Percentiles rank a stretch among this genome's conserved stretches.
These are phyloP conservation scores for Cryptococcus floricola DNA, from an alignment of 1,284 basidiomycete species.

Conservation along the genomic window DNA sequence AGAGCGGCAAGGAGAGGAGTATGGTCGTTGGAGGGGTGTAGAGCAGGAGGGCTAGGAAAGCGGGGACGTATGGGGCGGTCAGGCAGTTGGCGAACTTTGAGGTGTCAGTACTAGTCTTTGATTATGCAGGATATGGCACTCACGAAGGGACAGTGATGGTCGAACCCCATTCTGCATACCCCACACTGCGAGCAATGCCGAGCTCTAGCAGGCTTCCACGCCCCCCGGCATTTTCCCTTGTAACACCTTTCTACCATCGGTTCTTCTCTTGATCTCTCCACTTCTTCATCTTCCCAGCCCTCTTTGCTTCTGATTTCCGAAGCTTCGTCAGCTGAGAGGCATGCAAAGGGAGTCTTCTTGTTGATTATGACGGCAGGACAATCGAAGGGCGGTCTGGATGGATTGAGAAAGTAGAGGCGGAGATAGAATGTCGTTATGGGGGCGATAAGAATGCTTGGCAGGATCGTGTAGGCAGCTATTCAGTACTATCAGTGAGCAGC, in stretches of 20 bases:
- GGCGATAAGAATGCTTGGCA: slow-evolving; percentile 17
- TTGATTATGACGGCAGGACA: slow-evolving; percentile 16
- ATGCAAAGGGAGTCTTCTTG: slow-evolving; percentile 27
- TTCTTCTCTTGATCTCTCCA: background rate
- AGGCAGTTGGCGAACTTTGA: slow-evolving; percentile 45
- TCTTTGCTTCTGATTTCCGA: slow-evolving; percentile 10
- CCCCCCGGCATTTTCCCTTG: slow-evolving; percentile 24
- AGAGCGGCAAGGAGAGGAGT: slow-evolving; percentile 25
- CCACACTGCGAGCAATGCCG: slow-evolving; percentile 44
- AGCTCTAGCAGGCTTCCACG: slow-evolving; percentile 43
- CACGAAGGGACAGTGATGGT: slow-evolving; percentile 46
- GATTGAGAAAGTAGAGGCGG: slow-evolving; percentile 41
- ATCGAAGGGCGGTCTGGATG: slow-evolving; percentile 19
- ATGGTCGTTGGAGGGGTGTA: slow-evolving; percentile 23
- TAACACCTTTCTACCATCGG: slow-evolving; percentile 26
- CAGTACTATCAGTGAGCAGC: background rate
- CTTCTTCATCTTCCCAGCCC: background rate
- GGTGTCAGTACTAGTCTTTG: background rate
- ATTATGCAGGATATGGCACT: slow-evolving; percentile 1
- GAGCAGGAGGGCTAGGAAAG: slow-evolving; percentile 31
- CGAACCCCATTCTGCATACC: slow-evolving; percentile 40
- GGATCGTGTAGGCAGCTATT: slow-evolving; percentile 18
- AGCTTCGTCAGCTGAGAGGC: slow-evolving; percentile 14
- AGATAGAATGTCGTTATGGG: slow-evolving; percentile 25
- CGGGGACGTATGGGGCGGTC: slow-evolving; percentile 35